Percentiles rank a stretch among this genome's conserved stretches.
These are phyloP conservation scores for Hypoxylon rickii DNA, from an alignment of 495 filamentous ascomycete genomes.

Conservation along the genomic window DNA sequence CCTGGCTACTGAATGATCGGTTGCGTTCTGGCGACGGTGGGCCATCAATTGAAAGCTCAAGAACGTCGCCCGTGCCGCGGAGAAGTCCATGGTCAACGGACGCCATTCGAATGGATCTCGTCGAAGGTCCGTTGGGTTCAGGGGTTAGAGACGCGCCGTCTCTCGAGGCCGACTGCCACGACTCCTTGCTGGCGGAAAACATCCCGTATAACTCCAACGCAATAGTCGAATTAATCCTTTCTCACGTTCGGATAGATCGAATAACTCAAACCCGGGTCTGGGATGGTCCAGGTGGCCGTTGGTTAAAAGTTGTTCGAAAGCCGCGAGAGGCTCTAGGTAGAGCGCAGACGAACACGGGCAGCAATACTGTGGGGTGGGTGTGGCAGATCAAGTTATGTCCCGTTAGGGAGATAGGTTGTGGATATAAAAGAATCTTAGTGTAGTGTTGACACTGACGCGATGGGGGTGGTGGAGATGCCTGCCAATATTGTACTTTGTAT, in stretches of 20 bases:
- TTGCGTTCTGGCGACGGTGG: conserved; percentile 60
- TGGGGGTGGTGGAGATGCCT: conserved; percentile 34
- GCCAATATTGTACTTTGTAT: conserved; percentile 33
- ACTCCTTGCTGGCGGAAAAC: conserved; percentile 32
- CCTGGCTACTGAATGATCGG: conserved; percentile 54
- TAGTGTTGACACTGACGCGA: conserved; percentile 36
- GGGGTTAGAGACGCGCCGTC: conserved; percentile 11
- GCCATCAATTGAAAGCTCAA: conserved; percentile 56
- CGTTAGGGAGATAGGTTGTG: conserved; percentile 36
- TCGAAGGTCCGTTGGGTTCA: conserved; percentile 21
- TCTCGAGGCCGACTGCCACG: conserved; percentile 11
- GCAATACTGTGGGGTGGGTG: conserved; percentile 34
- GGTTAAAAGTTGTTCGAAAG: conserved; percentile 16
- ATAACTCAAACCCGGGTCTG: conserved; percentile 16
- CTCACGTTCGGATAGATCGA: conserved; percentile 19
- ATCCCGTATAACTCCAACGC: conserved; percentile 17
- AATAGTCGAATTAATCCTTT: conserved; percentile 9
- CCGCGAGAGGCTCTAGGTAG: conserved; percentile 29
- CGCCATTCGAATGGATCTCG: conserved; percentile 9
- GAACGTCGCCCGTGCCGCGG: conserved; percentile 38
- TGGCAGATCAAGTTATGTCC: conserved; percentile 24
- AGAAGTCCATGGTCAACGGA: conserved; percentile 25
- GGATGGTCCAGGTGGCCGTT: conserved; percentile 21
- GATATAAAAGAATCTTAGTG: conserved; percentile 35
- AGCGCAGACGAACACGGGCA: conserved; percentile 23